Conservation (phyloP, 2,329 filamentous ascomycete genomes). For the Aspergillus pseudoviridinutans region DNA sequence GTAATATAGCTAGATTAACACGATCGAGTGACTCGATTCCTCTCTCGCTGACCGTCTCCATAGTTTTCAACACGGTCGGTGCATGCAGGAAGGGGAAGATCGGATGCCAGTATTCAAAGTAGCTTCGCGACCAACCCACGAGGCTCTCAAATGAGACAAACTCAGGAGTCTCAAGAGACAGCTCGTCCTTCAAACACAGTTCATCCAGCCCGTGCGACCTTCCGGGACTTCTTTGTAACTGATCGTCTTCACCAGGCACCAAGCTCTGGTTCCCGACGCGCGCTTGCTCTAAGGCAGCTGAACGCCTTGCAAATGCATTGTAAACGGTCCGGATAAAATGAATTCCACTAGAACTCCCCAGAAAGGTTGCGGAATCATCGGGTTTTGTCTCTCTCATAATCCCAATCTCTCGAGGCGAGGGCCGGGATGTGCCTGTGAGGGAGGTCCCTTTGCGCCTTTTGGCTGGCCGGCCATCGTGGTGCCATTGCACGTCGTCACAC, state of each 20-base stretch:
- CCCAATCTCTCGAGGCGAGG: conserved; percentile 40
- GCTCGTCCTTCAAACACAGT: conserved; percentile 14
- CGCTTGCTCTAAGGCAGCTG: conserved; percentile 25
- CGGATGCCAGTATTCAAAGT: conserved; percentile 57
- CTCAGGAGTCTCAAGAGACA: conserved; percentile 2
- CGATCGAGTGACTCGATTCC: conserved; percentile 28
- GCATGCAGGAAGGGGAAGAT: conserved; percentile 56
- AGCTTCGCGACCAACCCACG: conserved; percentile 49
- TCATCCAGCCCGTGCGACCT: conserved; percentile 39
- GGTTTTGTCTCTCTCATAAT: conserved; percentile 51
- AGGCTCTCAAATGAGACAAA: conserved; percentile 46
- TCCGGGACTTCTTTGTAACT: conserved; percentile 26
- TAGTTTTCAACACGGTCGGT: conserved; percentile 46
- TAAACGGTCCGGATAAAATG: conserved; percentile 57
- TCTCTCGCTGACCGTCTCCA: conserved; percentile 42
- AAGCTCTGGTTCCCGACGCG: conserved; percentile 38
- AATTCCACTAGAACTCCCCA: conserved; percentile 58
- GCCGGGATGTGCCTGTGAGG: conserved; percentile 9
- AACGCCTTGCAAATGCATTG: conserved; percentile 42
- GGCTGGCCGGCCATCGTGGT: conserved; percentile 13
- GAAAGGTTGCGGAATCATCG: conserved; percentile 50
- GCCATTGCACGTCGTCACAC: neutral
- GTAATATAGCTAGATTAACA: conserved; percentile 43
- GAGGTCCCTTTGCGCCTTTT: conserved; percentile 27
- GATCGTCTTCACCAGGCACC: conserved; percentile 57